Percentiles rank a stretch among this genome's conserved stretches.
These are phyloP conservation scores for Sporothrix luriei DNA, from an alignment of 2,329 filamentous ascomycete species.

Conservation along the genomic window DNA sequence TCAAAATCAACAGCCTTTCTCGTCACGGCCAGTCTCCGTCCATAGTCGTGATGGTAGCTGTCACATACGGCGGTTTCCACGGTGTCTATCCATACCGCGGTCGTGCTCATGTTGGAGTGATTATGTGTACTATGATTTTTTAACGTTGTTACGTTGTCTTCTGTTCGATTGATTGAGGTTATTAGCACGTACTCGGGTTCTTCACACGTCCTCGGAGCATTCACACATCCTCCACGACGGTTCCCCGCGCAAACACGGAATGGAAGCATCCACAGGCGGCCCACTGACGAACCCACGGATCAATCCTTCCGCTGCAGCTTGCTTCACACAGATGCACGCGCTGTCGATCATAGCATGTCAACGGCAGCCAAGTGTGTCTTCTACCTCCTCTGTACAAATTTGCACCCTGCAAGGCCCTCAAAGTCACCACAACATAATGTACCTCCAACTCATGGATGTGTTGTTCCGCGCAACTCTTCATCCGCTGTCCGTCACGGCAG, in stretches of 20 bases:
- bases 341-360: not conserved
- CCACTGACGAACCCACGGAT: conserved; percentile 1
- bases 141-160: not conserved
- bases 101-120: no score
- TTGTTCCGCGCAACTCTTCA: conserved; percentile 22
- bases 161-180: not conserved
- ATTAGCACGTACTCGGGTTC: no score
- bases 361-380: not conserved
- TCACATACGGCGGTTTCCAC: no score
- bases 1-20: not conserved
- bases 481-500: conserved; percentile 1
- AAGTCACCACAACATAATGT: no score
- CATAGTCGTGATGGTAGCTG: no score
- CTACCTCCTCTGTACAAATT: not conserved
- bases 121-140: not conserved
- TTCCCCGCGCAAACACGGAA: not conserved
- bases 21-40: conserved; percentile 6
- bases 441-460: not conserved
- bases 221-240: not conserved
- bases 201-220: no score
- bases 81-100: no score
- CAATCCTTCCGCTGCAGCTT: conserved; percentile 1
- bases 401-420: not conserved
- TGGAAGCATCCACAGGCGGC: not conserved
- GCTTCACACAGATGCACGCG: not conserved